Evolutionary conservation across 768 basidiomycete genomes (phyloP).

Genomic region (Multifurca ochricompacta): DNA sequence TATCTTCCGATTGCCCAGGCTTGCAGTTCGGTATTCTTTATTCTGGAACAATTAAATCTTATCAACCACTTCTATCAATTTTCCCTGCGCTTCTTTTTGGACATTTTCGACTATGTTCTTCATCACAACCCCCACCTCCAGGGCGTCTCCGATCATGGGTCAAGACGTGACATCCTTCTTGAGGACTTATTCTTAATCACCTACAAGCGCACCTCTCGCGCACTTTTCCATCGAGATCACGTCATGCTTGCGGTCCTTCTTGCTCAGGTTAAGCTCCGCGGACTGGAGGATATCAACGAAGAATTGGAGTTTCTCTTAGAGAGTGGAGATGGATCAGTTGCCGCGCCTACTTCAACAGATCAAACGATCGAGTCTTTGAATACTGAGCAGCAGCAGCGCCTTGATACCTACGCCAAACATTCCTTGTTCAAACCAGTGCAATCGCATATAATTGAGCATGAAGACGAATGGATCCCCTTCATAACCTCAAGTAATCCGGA

Average conservation of each 20-base stretch:
- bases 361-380: slow-evolving; percentile 45
- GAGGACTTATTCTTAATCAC: slow-evolving; percentile 85
- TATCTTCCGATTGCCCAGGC: slow-evolving; percentile 93
- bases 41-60: slow-evolving; percentile 86
- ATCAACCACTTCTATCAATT: slow-evolving; percentile 99
- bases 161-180: slow-evolving; percentile 71
- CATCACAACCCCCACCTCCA: slow-evolving; percentile 87
- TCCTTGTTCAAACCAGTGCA: slow-evolving; percentile 73
- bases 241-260: slow-evolving; percentile 86
- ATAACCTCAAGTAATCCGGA: slow-evolving; percentile 63
- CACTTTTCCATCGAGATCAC: slow-evolving; percentile 84
- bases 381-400: slow-evolving; percentile 58
- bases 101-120: slow-evolving; percentile 94
- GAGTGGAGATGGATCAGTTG: slow-evolving; percentile 60
- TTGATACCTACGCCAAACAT: slow-evolving; percentile 65
- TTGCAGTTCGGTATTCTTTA: slow-evolving; percentile 95
- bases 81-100: slow-evolving; percentile 95
- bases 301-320: slow-evolving; percentile 92
- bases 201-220: slow-evolving; percentile 83
- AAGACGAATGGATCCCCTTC: slow-evolving; percentile 66
- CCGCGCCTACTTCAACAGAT: slow-evolving; percentile 30
- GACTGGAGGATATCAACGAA: slow-evolving; percentile 69
- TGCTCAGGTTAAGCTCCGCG: slow-evolving; percentile 80
- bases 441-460: slow-evolving; percentile 49
- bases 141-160: slow-evolving; percentile 62